Evolutionary conservation across 2,329 filamentous ascomycete species (phyloP).

Genomic region (Aspergillus fischeri): DNA sequence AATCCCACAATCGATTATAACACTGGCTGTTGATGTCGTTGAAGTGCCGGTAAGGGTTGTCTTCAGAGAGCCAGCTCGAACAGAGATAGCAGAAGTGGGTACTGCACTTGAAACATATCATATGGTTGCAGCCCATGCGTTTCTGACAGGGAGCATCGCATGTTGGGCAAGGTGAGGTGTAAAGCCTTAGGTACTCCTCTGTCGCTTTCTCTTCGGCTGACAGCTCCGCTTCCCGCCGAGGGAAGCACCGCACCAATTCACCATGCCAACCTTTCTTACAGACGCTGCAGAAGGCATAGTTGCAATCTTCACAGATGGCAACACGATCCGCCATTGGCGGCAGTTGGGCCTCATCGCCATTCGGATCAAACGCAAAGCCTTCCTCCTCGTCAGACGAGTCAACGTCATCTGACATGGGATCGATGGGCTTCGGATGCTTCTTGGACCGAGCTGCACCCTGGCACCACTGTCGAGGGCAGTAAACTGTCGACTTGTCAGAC

Average conservation of each 20-base stretch:
- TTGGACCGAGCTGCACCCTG: constrained; percentile 79
- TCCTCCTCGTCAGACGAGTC: constrained; percentile 50
- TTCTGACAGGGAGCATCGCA: constrained; percentile 84
- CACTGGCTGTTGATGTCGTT: constrained; percentile 68
- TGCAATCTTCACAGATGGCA: constrained; percentile 82
- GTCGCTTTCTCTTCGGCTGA: constrained; percentile 82
- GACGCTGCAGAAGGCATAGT: constrained; percentile 80
- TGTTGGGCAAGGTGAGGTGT: constrained; percentile 86
- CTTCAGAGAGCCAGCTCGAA: constrained; percentile 74
- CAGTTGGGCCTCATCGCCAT: constrained; percentile 38
- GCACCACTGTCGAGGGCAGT: constrained; percentile 90
- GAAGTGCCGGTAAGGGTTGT: constrained; percentile 85
- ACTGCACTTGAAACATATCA: constrained; percentile 85
- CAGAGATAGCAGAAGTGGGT: constrained; percentile 97
- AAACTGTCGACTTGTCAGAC: constrained; percentile 84
- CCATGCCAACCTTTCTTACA: constrained; percentile 87
- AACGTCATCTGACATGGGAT: constrained; percentile 54
- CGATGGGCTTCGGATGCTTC: constrained; percentile 66
- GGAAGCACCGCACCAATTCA: constrained; percentile 69
- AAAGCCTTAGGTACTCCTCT: constrained; percentile 72
- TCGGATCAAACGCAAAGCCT: constrained; percentile 42
- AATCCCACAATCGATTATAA: constrained; percentile 84
- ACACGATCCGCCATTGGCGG: constrained; percentile 61
- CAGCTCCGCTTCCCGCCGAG: constrained; percentile 62
- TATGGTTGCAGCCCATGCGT: constrained; percentile 92